Evolutionary conservation across 2,329 filamentous ascomycete genomes (phyloP).

Genomic region (Daldinia sp.): DNA sequence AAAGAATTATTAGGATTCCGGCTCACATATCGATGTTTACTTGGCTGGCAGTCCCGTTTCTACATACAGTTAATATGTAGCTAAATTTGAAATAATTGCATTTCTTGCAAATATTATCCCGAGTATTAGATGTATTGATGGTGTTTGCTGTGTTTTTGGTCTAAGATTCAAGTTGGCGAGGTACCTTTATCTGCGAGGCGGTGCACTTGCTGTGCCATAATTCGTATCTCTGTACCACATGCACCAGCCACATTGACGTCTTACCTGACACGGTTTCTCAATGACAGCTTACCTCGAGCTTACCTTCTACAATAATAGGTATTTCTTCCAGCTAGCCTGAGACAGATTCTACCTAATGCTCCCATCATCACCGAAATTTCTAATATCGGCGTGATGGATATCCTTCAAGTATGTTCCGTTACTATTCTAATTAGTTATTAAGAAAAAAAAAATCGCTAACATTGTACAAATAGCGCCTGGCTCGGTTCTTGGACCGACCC

Average conservation of each 20-base stretch:
- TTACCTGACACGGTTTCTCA: slow-evolving; percentile 47
- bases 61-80: background rate
- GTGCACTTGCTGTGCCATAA: slow-evolving; percentile 1
- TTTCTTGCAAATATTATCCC: background rate
- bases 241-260: slow-evolving; percentile 40
- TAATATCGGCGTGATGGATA: slow-evolving; percentile 49
- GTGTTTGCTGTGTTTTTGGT: background rate
- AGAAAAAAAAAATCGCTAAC: slow-evolving; percentile 34
- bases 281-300: slow-evolving; percentile 34
- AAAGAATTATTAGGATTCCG: background rate
- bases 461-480: slow-evolving; percentile 70
- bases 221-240: slow-evolving; percentile 17
- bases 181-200: background rate
- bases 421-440: background rate
- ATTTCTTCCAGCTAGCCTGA: slow-evolving; percentile 35
- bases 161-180: background rate
- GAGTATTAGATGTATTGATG: background rate
- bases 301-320: slow-evolving; percentile 20
- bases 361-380: slow-evolving; percentile 37
- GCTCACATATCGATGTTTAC: background rate
- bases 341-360: slow-evolving; percentile 18
- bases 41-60: background rate
- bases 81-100: background rate
- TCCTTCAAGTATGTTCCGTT: slow-evolving; percentile 52
- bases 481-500: slow-evolving; percentile 87